Conservation (phyloP, 306 rosid species). For the Glycyrrhiza uralensis region DNA sequence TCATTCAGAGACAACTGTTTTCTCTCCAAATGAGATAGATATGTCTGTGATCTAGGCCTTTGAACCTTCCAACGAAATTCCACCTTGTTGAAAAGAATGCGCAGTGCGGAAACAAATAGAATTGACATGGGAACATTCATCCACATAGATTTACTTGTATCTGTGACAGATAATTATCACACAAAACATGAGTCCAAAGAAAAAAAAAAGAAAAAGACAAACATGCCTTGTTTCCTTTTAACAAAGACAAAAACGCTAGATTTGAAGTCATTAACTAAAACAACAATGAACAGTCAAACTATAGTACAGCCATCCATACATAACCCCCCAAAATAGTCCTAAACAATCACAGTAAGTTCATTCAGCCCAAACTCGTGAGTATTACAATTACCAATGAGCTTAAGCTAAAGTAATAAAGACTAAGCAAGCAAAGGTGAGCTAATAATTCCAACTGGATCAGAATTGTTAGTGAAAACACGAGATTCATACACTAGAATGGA, state of each 20-base stretch:
- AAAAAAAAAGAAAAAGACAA: neutral
- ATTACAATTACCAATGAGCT: neutral
- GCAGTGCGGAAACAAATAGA: conserved; percentile 65
- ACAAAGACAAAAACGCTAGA: neutral
- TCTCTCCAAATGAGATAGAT: conserved; percentile 83
- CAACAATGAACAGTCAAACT: neutral
- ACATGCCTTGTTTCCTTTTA: conserved; percentile 3
- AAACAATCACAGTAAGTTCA: neutral
- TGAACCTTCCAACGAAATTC: conserved; percentile 78
- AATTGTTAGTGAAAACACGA: neutral
- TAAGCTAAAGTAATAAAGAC: neutral
- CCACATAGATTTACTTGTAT: conserved; percentile 96
- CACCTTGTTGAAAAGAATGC: conserved; percentile 60
- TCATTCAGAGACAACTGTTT: conserved; percentile 76
- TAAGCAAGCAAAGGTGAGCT: neutral
- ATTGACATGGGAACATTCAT: conserved; percentile 83
- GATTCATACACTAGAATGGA: neutral
- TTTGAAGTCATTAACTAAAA: conserved; percentile 10
- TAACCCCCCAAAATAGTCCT: neutral
- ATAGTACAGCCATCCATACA: neutral
- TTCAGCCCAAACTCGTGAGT: neutral
- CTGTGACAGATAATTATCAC: conserved; percentile 36
- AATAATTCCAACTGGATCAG: neutral
- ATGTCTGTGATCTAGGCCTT: conserved; percentile 45
- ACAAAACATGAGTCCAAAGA: neutral